A percentile compares a stretch with the other conserved stretches of the same genome.
phyloP scores from a whole-genome alignment of 202 grass and related monocot genomes.

The Hordeum pubiflorum region DNA sequence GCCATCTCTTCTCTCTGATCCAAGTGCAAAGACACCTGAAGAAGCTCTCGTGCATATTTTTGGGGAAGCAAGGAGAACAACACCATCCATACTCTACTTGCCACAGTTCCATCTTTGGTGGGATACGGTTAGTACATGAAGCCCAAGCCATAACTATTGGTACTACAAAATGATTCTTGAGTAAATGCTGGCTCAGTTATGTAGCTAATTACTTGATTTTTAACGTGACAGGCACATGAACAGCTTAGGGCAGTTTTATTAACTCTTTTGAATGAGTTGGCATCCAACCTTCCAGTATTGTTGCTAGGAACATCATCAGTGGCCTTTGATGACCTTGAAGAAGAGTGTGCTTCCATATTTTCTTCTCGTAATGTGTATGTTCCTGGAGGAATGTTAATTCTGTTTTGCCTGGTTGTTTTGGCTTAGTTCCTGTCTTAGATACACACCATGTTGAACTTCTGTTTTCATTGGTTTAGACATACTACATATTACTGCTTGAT shows the following conservation, averaged over 20 bases:
- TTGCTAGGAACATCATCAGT: slow-evolving; percentile 84
- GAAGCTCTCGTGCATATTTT: slow-evolving; percentile 99
- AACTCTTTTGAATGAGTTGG: slow-evolving; percentile 81
- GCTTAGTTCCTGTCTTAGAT: not conserved
- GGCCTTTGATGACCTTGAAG: slow-evolving; percentile 58
- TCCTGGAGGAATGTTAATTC: slow-evolving; percentile 8
- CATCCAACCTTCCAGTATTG: slow-evolving; percentile 87
- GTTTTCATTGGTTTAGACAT: not conserved
- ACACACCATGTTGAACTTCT: not conserved
- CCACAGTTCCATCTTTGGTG: slow-evolving; percentile 99
- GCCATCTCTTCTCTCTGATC: slow-evolving; percentile 95
- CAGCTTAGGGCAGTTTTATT: slow-evolving; percentile 85
- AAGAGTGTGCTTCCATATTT: slow-evolving; percentile 84
- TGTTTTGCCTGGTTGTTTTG: not conserved
- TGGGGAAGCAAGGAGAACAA: slow-evolving; percentile 97
- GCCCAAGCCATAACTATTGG: slow-evolving; percentile 12
- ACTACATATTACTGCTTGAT: not conserved
- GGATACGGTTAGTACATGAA: slow-evolving; percentile 79
- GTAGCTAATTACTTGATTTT: slow-evolving; percentile 22
- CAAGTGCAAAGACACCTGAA: slow-evolving; percentile 98
- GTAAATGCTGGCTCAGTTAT: not conserved
- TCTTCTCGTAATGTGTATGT: slow-evolving; percentile 76
- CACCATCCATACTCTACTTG: slow-evolving; percentile 89
- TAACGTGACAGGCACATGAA: slow-evolving; percentile 71
- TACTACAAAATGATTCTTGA: slow-evolving; percentile 10